Evolutionary conservation across 192 early-diverging fungal genomes (phyloP), one percentile per base, ranked within the genome.

Genomic region (Coemansia pectinata): DNA sequence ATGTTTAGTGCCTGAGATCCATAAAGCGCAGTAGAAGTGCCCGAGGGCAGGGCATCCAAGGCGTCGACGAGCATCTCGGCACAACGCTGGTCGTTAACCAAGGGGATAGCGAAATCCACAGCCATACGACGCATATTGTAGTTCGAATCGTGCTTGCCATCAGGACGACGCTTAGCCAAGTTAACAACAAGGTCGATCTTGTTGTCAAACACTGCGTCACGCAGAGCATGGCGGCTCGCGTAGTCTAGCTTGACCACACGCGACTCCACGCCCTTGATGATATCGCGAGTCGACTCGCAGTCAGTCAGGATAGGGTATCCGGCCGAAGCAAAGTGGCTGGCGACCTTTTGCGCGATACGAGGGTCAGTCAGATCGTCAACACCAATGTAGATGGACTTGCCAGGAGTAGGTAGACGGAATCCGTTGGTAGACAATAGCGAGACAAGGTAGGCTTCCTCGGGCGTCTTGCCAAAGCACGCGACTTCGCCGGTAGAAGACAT

Each of bases 401-500:
- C 74, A 0, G 81, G 76, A 12, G 78, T 66, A 0, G 97, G 97
- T 29, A 99, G 70, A 57, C 91, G 90, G 87, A 98, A 96, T 61
- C 91, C 94, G 82, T 95, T 96, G 71, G 94, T 95, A 45, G 93
- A 88, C 55, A 92, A 87, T 8, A 96, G 85, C 15, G 93, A 85
- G 11, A 90, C 73, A 40, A 95, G 83, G 85, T 91, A 96, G 5
- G 96, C 95, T 71, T 97, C 93, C 48, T 91, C 86, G 58, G 96
- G 91, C 65, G 96, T 91, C 33, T 85, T 84, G 25, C 97, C 97
- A 72, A 99, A 99, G 84, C 95, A 96, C 0, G 97, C 97, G 15
- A 99, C 95, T 86, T 99, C 97, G 62, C 97, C 97, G 3, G 97
- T 99, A 14, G 93, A 95, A 23, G 95, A 91, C 97, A 99, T 99